A percentile compares a stretch with the other conserved stretches of the same genome.
These are phyloP conservation scores for Pseudoneurospora amorphoporcata DNA, from an alignment of 495 filamentous ascomycete species.

Conservation along the genomic window DNA sequence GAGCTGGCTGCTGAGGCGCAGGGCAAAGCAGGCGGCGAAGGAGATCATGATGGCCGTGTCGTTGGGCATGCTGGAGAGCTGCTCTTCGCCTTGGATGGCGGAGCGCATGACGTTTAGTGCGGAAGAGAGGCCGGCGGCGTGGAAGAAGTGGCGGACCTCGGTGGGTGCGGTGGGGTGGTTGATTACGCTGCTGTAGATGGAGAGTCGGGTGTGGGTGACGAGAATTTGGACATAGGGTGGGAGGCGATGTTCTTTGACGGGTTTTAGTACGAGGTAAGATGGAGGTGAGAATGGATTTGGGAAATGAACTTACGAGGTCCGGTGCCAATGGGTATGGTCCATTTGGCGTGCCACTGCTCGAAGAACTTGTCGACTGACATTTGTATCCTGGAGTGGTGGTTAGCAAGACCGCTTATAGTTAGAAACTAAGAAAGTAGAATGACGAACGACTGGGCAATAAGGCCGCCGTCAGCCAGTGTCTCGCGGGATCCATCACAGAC, in stretches of 20 bases:
- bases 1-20: conserved; percentile 51
- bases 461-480: conserved; percentile 36
- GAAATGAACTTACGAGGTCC: conserved; percentile 34
- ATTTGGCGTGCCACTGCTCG: conserved; percentile 49
- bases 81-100: conserved; percentile 58
- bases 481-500: conserved; percentile 48
- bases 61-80: conserved; percentile 66
- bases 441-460: conserved; percentile 46
- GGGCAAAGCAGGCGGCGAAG: conserved; percentile 60
- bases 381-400: conserved; percentile 37
- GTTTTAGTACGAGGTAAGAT: not conserved
- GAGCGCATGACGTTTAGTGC: conserved; percentile 64
- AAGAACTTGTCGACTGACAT: conserved; percentile 53
- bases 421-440: not conserved
- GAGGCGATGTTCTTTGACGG: conserved; percentile 40
- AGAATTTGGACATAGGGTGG: conserved; percentile 68
- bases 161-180: conserved; percentile 62
- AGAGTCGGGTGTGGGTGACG: conserved; percentile 59
- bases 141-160: conserved; percentile 62
- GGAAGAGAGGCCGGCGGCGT: conserved; percentile 55
- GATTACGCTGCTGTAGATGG: conserved; percentile 63
- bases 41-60: conserved; percentile 72
- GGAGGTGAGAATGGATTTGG: not conserved
- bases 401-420: not conserved
- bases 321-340: conserved; percentile 49